A percentile compares a stretch with the other conserved stretches of the same genome.
These are phyloP conservation scores for Starmerella stellata DNA, from an alignment of 805 yeast species.

Conservation along the genomic window DNA sequence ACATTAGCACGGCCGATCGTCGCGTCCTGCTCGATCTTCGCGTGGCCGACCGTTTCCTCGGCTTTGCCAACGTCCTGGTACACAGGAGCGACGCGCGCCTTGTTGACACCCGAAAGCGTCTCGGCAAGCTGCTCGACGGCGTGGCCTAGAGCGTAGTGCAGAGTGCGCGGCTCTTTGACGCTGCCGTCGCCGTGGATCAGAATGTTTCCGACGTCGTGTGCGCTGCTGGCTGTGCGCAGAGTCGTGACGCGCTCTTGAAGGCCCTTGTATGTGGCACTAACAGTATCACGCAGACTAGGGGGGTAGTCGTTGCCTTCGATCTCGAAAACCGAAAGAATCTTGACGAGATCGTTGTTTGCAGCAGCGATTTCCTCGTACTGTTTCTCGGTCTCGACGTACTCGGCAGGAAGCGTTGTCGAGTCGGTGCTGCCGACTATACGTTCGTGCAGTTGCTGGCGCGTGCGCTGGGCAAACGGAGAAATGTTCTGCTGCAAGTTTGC, in stretches of 20 bases:
- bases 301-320: slow-evolving; percentile 75
- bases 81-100: slow-evolving; percentile 40
- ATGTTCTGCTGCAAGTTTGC: slow-evolving; percentile 25
- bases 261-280: slow-evolving; percentile 50
- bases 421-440: slow-evolving; percentile 63
- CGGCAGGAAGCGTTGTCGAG: slow-evolving; percentile 68
- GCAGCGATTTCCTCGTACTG: slow-evolving; percentile 55
- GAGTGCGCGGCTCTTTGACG: slow-evolving; percentile 49
- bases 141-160: slow-evolving; percentile 64
- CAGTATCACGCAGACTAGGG: slow-evolving; percentile 53
- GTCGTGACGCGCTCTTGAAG: slow-evolving; percentile 47
- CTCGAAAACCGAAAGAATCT: slow-evolving; percentile 44
- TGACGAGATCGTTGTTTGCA: slow-evolving; percentile 40
- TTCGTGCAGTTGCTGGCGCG: slow-evolving; percentile 64
- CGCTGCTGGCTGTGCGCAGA: slow-evolving; percentile 52
- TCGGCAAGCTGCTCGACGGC: slow-evolving; percentile 29
- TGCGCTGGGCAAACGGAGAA: slow-evolving; percentile 64
- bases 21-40: slow-evolving; percentile 66
- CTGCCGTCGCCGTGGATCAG: slow-evolving; percentile 26
- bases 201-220: slow-evolving; percentile 70
- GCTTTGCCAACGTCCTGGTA: slow-evolving; percentile 50
- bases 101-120: slow-evolving; percentile 27
- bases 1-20: slow-evolving; percentile 54
- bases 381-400: slow-evolving; percentile 55
- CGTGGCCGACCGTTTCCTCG: slow-evolving; percentile 61